Base-by-base conservation (phyloP, 495 filamentous ascomycete species). In the Jackrogersella minutella region DNA sequence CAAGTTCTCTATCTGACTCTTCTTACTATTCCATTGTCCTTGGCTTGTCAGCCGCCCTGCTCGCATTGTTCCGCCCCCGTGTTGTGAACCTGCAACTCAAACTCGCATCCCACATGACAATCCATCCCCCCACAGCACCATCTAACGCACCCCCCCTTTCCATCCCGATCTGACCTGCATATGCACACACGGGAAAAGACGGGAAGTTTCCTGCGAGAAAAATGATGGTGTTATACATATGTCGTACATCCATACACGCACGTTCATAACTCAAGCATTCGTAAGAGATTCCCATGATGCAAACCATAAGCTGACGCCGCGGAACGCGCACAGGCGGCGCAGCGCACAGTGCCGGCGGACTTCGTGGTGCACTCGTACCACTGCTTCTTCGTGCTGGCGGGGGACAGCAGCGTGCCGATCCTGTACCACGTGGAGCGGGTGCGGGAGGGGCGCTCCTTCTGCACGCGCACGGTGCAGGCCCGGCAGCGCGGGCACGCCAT, bases 381-480 rank as follows among this genome's bases (percentile, higher is more conserved):
- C 83, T 97, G 94, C 84, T 99, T 97, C 83, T 99, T 99, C 80
- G 88, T 99, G 34, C 88, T 98, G 1, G 93, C 92, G 9, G 95
- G 94, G 26, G 88, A 93, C 73, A 81, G 87, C 6, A 86, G 90
- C 37, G 87, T 96, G 33, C 94, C 95, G 3, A 90, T 99, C 65
- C 79, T 97, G 56, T 99, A 81, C 76, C 88, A 96, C 72, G 95
- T 99, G 28, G 94, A 97, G 79, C 87, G 88, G 47, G 91, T 98
- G 30, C 90, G 95, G 56, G 90, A 93, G 64, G 95, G 95, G n/a
- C 84, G 87, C 52, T 93, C 90, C 54, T 99, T 93, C 76, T 86
- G 91, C 43, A 97, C 95, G n/a, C 84, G 95, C 40, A 97, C 93
- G 28, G 95, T 99, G 21, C 93, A 99, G 75, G 95, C 95, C 54